Base-by-base conservation (phyloP, 1,284 basidiomycete genomes). In the Trametes versicolor region DNA sequence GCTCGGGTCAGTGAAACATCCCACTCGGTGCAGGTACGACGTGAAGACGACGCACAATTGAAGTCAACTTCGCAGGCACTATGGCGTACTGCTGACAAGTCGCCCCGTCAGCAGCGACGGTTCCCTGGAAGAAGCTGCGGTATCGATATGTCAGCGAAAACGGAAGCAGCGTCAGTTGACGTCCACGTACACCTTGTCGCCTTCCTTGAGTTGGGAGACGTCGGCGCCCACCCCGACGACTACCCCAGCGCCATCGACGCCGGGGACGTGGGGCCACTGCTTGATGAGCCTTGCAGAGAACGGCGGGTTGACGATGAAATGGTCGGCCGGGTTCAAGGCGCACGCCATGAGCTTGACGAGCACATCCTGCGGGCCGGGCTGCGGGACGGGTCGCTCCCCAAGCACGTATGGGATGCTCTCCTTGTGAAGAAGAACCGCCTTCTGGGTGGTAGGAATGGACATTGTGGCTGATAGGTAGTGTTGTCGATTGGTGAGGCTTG, bases 171-270 rank as follows among this genome's bases (percentile, higher is more conserved):
- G 29, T 3, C 29, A 8, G 29, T 3, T 32, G 29, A 32, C 29
- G 29, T 32, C 15, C 65, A 17, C 65, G 19, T 29, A 63, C 65
- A 66, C 51, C 49, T 37, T 63, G 72, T 91, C 87, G 4, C 89
- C 89, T 51, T 83, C 80, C 58, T 78, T 75, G 71, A 89, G 79
- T 50, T 77, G 74, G 2, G 77, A 78, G 19, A 89, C 87, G 0
- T 81, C 83, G 55, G 80, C 78, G 5, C 88, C 88, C 45, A 90
- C 73, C 58, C 81, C 79, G 21, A 82, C 82, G 32, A 91, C 83
- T 5, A 82, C 75, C 8, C 90, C 90, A 36, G 84, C 82, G 55
- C 82, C 83, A 71, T 92, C 90, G 13, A 77, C 80, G 8, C 90
- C 90, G 17, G 86, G 74, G 7, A 85, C 27, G 47, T 56, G 58